These are phyloP conservation scores for Blepharisma stoltei DNA, from an alignment of 73 alveolate genomes.

Conservation along the genomic window DNA sequence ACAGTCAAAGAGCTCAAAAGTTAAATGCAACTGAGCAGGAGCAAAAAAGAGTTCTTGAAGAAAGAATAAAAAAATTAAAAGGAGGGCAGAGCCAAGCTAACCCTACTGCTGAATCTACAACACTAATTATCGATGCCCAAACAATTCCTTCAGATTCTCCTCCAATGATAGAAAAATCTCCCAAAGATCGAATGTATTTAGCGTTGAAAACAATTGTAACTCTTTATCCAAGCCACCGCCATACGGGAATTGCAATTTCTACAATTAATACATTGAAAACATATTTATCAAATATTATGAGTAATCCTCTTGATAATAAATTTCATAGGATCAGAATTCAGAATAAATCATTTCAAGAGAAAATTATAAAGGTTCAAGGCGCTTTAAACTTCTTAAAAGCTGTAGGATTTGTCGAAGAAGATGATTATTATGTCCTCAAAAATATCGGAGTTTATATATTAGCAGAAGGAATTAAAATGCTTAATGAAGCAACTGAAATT, in stretches of 20 bases:
- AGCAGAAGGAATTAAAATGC: too few species aligned
- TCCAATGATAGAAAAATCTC: slow-evolving; percentile 31
- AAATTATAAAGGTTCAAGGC: slow-evolving; percentile 61
- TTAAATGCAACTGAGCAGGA: slow-evolving; percentile 33
- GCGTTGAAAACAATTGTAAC: slow-evolving; percentile 57
- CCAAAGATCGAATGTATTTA: slow-evolving; percentile 49
- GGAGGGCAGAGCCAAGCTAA: slow-evolving; percentile 40
- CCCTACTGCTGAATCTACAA: slow-evolving; percentile 32
- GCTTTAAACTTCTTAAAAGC: slow-evolving; percentile 60
- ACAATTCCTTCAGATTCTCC: too few species aligned
- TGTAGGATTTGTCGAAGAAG: slow-evolving; percentile 63
- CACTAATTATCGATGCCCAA: too few species aligned
- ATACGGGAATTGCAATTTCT: slow-evolving; percentile 70
- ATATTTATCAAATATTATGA: slow-evolving; percentile 41
- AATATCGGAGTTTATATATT: too few species aligned
- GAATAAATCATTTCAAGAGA: slow-evolving; percentile 57
- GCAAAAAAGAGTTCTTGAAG: slow-evolving; percentile 40
- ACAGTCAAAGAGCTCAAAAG: too few species aligned
- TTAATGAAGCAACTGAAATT: too few species aligned
- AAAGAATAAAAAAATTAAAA: slow-evolving; percentile 45
- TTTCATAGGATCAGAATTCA: slow-evolving; percentile 52
- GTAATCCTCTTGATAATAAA: slow-evolving; percentile 58
- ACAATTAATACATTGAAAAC: slow-evolving; percentile 49
- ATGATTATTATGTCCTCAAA: slow-evolving; percentile 9
- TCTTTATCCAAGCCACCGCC: slow-evolving; percentile 61